Base-by-base conservation (phyloP, 495 filamentous ascomycete species). In the Podospora bellae-mahoneyi region DNA sequence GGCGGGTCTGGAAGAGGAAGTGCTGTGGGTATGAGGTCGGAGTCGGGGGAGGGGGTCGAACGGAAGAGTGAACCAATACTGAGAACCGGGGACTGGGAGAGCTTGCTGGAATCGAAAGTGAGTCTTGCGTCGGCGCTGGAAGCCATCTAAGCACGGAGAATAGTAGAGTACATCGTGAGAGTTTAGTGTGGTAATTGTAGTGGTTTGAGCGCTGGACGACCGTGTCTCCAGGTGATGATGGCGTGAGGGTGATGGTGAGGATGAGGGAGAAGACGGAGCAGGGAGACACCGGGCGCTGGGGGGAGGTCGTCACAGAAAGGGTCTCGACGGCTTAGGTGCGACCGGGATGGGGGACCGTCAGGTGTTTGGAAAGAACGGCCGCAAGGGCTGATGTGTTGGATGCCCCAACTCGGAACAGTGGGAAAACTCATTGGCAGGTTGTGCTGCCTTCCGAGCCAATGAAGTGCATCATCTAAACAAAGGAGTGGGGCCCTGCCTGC, bases 71-170 rank as follows among this genome's bases (percentile, higher is more conserved):
- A 66, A 66, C 75, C 74, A 72, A 72, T 64, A 66, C 69, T 58
- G 74, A 69, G 68, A 73, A 74, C 74, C 72, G 75, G 61, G 72
- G 74, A 78, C 63, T 64, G 71, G 68, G 60, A 64, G 63, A 32
- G 71, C 23, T 69, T 72, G 65, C 67, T 64, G 65, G 32, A 64
- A 39, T 65, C 39, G 56, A 28, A 63, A 67, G 62, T 67, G 68
- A 64, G 67, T 70, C 58, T 67, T 65, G 65, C 59, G 26, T 68
- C 65, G 65, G 69, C 48, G 73, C 74, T 66, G 58, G 68, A 70
- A 76, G 74, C 75, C 78, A 77, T 80, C 74, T 82, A 80, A 75
- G 66, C 67, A 30, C 27, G 58, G 32, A 44, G 20, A 55, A 56
- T 70, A 32, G 48, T n/a, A 62, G 5, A 0, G 64, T 5, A 55